Base-by-base conservation (phyloP, 768 basidiomycete genomes). In the Suillus subaureus region DNA sequence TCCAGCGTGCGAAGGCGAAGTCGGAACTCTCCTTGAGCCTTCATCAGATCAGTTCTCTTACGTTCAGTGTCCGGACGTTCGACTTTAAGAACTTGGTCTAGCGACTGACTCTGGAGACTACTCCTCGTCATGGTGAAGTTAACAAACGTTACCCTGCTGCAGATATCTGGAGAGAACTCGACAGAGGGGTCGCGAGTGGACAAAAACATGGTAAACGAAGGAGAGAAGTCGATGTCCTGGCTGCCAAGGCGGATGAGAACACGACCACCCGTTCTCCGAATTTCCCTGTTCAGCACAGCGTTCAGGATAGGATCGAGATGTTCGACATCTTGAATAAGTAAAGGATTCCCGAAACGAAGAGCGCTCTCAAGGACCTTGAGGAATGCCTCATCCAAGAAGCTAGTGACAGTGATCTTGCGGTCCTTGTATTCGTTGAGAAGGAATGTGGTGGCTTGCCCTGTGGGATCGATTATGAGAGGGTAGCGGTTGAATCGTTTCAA, bases 141-240 rank as follows among this genome's bases (percentile, higher is more conserved):
- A 79, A 96, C 94, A 71, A 96, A 95, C 0, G 92, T 94, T 33
- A 97, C 94, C 66, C 97, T 89, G 82, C 95, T 97, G 83, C 97
- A 99, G 70, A 99, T 96, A 76, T 99, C 97, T 4, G 97, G 96
- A 15, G 97, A 93, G 79, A 99, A 98, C 72, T 98, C 96, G 67
- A 97, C 92, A 0, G 97, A 97, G 2, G 97, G 96, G 76, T 99
- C 96, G 26, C 97, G 83, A 13, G 97, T 99, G 2, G 97, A 94
- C 52, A 99, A 84, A 87, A 99, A 99, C 94, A 99, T 96, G 6
- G 94, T 97, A 84, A 99, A 99, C n/a, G 97, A 90, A 7, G 97
- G 97, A 0, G 97, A 99, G 77, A 99, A 98, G 76, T 99, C 97
- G 76, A 99, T 98, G 70, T 99, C 97, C 80, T 99, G 97, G 74